These are phyloP conservation scores for Coniochaeta pulveracea DNA, from an alignment of 2,329 filamentous ascomycete species.

Conservation along the genomic window DNA sequence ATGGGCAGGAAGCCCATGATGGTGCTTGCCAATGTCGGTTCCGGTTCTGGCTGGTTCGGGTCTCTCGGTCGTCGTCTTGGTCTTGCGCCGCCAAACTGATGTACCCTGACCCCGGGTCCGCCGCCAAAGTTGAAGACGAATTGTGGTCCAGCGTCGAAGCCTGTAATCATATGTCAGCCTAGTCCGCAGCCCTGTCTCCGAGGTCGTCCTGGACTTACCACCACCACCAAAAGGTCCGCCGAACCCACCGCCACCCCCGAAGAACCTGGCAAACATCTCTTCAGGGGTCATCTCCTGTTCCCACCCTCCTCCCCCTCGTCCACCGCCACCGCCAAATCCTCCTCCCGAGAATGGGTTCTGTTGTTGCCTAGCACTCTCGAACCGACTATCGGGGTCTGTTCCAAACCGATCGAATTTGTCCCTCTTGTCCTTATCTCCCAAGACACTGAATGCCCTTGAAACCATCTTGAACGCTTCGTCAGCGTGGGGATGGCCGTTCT, in stretches of 20 bases:
- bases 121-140: constrained; percentile 95
- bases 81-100: constrained; percentile 79
- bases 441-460: constrained; percentile 79
- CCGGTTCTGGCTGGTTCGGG: constrained; percentile 37
- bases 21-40: constrained; percentile 40
- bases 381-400: constrained; percentile 83
- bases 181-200: constrained; percentile 5
- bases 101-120: constrained; percentile 81
- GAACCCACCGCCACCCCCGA: constrained; percentile 68
- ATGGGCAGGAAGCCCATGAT: constrained; percentile 75
- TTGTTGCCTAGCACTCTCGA: constrained; percentile 51
- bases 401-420: constrained; percentile 80
- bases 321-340: constrained; percentile 33
- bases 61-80: constrained; percentile 68
- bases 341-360: constrained; percentile 47
- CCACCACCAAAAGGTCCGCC: constrained; percentile 42
- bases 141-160: constrained; percentile 68
- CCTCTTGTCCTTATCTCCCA: constrained; percentile 90
- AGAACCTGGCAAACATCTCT: constrained; percentile 95
- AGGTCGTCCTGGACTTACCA: constrained; percentile 9
- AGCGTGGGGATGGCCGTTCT: constrained; percentile 91
- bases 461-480: constrained; percentile 99
- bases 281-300: constrained; percentile 92
- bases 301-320: constrained; percentile 38
- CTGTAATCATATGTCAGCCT: constrained; percentile 19